Conservation (phyloP, 2,329 filamentous ascomycete species). For the Phialophora chinensis region DNA sequence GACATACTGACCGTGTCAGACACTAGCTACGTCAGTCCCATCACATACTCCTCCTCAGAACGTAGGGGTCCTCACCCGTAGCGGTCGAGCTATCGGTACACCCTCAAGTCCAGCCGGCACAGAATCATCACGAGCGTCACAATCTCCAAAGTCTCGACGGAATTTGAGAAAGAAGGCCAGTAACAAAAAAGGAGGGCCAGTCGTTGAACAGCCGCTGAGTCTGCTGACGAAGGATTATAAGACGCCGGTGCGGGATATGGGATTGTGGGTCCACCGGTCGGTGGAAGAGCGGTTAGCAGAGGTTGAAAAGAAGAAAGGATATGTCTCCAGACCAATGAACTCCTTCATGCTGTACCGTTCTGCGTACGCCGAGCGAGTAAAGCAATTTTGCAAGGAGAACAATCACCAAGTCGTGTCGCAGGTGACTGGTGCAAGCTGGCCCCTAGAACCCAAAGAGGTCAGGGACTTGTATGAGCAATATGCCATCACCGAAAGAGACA, state of each 20-base stretch:
- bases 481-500: constrained; percentile 79
- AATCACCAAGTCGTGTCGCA: constrained; percentile 93
- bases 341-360: constrained; percentile 98
- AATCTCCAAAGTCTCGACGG: constrained; percentile 46
- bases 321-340: constrained; percentile 93
- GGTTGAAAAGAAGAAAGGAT: constrained; percentile 73
- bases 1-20: constrained; percentile 27
- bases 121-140: constrained; percentile 39
- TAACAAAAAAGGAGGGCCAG: constrained; percentile 35
- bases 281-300: constrained; percentile 70
- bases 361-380: constrained; percentile 85
- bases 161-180: constrained; percentile 37
- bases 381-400: constrained; percentile 78
- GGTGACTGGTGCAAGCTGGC: constrained; percentile 87
- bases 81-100: constrained; percentile 37
- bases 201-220: constrained; percentile 70
- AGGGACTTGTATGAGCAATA: constrained; percentile 77
- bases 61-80: constrained; percentile 35
- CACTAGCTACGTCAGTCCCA: constrained; percentile 28
- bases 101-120: constrained; percentile 31
- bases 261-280: constrained; percentile 75
- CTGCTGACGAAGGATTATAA: constrained; percentile 68
- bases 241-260: constrained; percentile 77
- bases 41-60: constrained; percentile 29
- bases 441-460: constrained; percentile 74